Evolutionary conservation across 164 flowering plant species (phyloP).

Genomic region (Taxillus chinensis): DNA sequence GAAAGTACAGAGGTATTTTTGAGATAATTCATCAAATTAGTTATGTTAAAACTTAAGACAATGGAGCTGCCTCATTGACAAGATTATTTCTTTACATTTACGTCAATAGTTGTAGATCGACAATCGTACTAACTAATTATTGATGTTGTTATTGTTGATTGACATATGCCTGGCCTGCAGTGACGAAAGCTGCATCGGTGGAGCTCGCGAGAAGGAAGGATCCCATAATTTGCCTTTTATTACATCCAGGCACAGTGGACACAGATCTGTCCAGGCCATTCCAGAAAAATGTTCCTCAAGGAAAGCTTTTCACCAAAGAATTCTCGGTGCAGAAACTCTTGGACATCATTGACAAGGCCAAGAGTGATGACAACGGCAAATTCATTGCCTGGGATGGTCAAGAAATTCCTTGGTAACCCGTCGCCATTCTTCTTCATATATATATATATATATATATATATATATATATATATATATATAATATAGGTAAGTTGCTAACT

Average conservation of each 20-base stretch:
- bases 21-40: too few species aligned
- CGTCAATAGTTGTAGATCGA: too few species aligned
- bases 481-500: too few species aligned
- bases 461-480: too few species aligned
- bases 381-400: slow-evolving; percentile 98
- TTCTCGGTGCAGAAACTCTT: slow-evolving; percentile 83
- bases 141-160: too few species aligned
- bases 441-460: too few species aligned
- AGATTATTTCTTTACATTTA: too few species aligned
- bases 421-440: background rate
- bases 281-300: slow-evolving; percentile 73
- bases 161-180: slow-evolving; percentile 23
- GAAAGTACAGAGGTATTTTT: too few species aligned
- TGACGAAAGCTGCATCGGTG: slow-evolving; percentile 75
- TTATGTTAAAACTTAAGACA: too few species aligned
- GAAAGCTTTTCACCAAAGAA: slow-evolving; percentile 80
- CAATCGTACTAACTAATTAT: too few species aligned
- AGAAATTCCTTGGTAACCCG: slow-evolving; percentile 79
- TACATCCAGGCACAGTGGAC: slow-evolving; percentile 95
- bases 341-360: slow-evolving; percentile 52
- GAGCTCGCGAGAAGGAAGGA: slow-evolving; percentile 77
- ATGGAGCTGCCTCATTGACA: too few species aligned
- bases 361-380: slow-evolving; percentile 70
- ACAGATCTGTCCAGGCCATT: slow-evolving; percentile 91
- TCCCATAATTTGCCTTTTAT: slow-evolving; percentile 66